A percentile compares a stretch with the other conserved stretches of the same genome.
Conservation (phyloP, 75 land plant species). For the Isoetes taiwanensis region DNA sequence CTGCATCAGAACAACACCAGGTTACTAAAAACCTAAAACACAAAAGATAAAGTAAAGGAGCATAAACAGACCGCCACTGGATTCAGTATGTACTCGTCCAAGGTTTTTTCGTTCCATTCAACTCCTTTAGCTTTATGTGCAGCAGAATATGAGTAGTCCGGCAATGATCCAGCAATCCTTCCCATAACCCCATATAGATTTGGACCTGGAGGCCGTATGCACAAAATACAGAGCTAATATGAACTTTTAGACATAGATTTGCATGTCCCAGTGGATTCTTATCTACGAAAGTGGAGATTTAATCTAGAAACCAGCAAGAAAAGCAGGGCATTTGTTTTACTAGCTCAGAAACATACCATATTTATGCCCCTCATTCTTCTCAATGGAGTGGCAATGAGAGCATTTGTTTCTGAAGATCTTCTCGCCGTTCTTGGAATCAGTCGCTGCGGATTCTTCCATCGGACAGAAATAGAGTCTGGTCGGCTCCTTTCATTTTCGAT, state of each 20-base stretch:
- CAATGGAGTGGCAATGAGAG: background rate
- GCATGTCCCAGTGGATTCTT: too few relatives aligned
- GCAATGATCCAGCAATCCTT: background rate
- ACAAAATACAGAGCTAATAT: too few relatives aligned
- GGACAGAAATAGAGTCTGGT: too few relatives aligned
- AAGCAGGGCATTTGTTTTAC: background rate
- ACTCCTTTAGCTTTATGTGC: background rate
- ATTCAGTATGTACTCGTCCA: background rate
- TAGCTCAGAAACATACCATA: background rate
- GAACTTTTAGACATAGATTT: too few relatives aligned
- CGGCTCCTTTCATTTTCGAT: too few relatives aligned
- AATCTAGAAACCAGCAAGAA: background rate
- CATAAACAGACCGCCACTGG: background rate
- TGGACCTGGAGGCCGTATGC: too few relatives aligned
- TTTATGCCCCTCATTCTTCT: background rate
- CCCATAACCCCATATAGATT: background rate
- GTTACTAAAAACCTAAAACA: background rate
- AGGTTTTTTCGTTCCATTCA: background rate
- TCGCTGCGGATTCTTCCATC: too few relatives aligned
- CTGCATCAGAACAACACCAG: background rate
- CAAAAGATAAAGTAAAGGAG: background rate
- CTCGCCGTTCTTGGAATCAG: background rate
- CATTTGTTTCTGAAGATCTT: constrained; percentile 4
- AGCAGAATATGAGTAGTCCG: background rate
- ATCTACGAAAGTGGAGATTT: background rate